A percentile compares a stretch with the other conserved stretches of the same genome.
phyloP scores from a whole-genome alignment of 192 early-diverging fungal species.

The Coemansia sp. region DNA sequence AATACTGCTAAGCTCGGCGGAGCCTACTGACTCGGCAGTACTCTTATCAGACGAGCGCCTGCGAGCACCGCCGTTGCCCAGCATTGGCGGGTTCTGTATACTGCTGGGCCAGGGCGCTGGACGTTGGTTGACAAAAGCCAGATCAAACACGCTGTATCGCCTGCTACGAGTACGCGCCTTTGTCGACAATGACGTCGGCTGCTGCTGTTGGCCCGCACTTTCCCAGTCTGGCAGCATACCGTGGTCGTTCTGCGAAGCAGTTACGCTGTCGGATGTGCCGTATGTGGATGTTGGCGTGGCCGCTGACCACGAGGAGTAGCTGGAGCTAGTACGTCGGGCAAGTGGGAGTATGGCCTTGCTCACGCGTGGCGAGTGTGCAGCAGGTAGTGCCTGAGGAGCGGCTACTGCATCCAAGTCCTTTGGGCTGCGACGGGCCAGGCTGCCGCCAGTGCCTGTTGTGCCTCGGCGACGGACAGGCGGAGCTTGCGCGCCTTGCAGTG shows the following conservation, averaged over 20 bases:
- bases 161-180: conserved; percentile 19
- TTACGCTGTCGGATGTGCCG: conserved; percentile 7
- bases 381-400: neutral
- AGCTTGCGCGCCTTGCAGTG: conserved; percentile 5
- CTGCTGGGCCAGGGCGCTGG: conserved; percentile 7
- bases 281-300: conserved; percentile 32
- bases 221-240: conserved; percentile 34
- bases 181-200: conserved; percentile 3
- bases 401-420: conserved; percentile 3
- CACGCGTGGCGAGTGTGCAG: conserved; percentile 5
- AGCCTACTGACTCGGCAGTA: neutral
- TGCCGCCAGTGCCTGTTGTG: conserved; percentile 18
- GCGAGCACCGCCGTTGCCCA: neutral
- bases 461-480: conserved; percentile 22
- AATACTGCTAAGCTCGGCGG: conserved; percentile 4
- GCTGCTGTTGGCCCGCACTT: conserved; percentile 17
- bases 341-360: conserved; percentile 4
- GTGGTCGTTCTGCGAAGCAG: conserved; percentile 9
- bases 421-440: neutral
- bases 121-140: conserved; percentile 33
- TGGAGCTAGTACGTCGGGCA: conserved; percentile 40
- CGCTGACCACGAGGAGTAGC: conserved; percentile 37
- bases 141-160: conserved; percentile 51
- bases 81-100: conserved; percentile 2
- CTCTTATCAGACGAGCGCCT: conserved; percentile 8